phyloP scores from a whole-genome alignment of 345 rosid species.

The Lumnitzera littorea region DNA sequence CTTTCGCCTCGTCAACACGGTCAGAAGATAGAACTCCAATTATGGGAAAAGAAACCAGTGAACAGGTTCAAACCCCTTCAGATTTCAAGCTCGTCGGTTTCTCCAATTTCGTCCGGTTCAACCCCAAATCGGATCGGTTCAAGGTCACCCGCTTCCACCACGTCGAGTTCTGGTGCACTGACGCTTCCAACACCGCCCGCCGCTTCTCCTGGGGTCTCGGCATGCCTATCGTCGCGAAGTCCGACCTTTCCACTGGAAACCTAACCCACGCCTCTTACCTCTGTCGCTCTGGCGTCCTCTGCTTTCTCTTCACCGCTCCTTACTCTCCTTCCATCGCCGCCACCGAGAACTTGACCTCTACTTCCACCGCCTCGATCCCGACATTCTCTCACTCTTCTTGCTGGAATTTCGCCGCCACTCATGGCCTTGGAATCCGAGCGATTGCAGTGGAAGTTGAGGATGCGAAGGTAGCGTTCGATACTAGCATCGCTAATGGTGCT shows the following conservation, averaged over 20 bases:
- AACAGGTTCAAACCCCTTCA: not conserved
- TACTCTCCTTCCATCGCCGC: slow-evolving; percentile 71
- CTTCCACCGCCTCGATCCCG: slow-evolving; percentile 51
- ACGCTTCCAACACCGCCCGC: slow-evolving; percentile 71
- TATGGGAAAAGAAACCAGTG: slow-evolving; percentile 19
- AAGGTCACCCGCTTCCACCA: slow-evolving; percentile 71
- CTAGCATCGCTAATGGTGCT: slow-evolving; percentile 65
- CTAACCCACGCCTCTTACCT: slow-evolving; percentile 74
- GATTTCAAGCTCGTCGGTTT: slow-evolving; percentile 63
- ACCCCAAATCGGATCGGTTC: slow-evolving; percentile 73
- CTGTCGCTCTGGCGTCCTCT: slow-evolving; percentile 69
- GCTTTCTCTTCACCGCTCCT: slow-evolving; percentile 78
- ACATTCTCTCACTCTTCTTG: slow-evolving; percentile 24
- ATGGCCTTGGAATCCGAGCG: slow-evolving; percentile 72
- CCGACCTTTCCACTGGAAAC: slow-evolving; percentile 94
- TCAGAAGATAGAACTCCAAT: not conserved
- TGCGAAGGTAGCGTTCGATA: slow-evolving; percentile 49
- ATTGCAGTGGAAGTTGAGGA: slow-evolving; percentile 69
- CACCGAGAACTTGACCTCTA: slow-evolving; percentile 10
- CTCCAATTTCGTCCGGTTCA: slow-evolving; percentile 53
- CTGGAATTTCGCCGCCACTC: slow-evolving; percentile 49
- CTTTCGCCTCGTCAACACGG: not conserved
- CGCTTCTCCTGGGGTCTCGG: slow-evolving; percentile 96
- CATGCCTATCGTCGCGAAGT: slow-evolving; percentile 70
- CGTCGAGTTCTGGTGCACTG: slow-evolving; percentile 85